These are phyloP conservation scores for Sanghuangporus sanghuang DNA, from an alignment of 1,284 basidiomycete species.

Conservation along the genomic window DNA sequence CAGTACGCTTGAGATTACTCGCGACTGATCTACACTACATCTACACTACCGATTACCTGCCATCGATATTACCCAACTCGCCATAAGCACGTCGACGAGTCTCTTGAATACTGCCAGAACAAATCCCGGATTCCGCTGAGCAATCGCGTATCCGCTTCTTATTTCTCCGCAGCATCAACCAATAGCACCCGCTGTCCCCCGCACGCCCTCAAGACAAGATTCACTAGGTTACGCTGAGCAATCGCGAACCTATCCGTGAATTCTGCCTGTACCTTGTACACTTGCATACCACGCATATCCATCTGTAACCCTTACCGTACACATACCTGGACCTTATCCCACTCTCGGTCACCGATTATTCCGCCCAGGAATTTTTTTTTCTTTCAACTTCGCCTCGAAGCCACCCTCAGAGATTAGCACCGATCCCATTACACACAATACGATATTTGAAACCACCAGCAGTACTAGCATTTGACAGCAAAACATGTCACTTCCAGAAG, in stretches of 20 bases:
- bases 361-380: neutral
- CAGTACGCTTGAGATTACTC: constrained; percentile 16
- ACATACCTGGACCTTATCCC: neutral
- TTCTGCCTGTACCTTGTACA: neutral
- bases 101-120: constrained; percentile 19
- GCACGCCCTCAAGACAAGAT: constrained; percentile 23
- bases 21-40: constrained; percentile 12
- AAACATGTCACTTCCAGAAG: constrained; percentile 34
- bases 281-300: neutral
- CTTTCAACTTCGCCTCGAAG: neutral
- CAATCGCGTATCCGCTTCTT: constrained; percentile 17
- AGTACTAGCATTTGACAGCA: constrained; percentile 12
- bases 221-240: constrained; percentile 49
- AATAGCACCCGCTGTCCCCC: neutral
- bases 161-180: constrained; percentile 4
- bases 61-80: constrained; percentile 16
- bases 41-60: constrained; percentile 9
- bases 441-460: constrained; percentile 11
- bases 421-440: constrained; percentile 1
- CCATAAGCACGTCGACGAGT: constrained; percentile 19
- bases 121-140: constrained; percentile 21
- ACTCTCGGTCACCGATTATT: neutral
- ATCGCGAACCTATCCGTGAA: constrained; percentile 40
- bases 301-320: constrained; percentile 11
- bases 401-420: neutral